phyloP scores from a whole-genome alignment of 352 stramenopile genomes.

The Pythium vanterpoolii region DNA sequence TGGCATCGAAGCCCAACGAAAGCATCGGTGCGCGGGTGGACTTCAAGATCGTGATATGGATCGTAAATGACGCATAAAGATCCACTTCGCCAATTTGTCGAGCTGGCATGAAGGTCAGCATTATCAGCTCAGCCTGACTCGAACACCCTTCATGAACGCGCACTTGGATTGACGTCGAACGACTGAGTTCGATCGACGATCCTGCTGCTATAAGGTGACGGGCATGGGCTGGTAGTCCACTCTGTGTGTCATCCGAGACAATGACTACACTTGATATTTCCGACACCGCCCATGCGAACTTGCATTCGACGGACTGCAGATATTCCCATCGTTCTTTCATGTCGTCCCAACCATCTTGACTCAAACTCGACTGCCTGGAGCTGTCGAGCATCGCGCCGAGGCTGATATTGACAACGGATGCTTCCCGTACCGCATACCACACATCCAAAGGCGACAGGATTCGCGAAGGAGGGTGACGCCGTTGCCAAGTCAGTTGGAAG shows the following conservation, averaged over 20 bases:
- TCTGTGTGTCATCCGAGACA: neutral
- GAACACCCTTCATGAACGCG: neutral
- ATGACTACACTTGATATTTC: neutral
- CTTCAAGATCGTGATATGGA: conserved; percentile 8
- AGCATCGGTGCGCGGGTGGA: neutral
- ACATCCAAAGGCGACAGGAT: conserved; percentile 2
- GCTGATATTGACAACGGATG: neutral
- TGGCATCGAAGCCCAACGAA: neutral
- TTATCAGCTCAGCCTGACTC: neutral
- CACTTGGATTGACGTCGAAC: neutral
- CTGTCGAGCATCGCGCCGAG: neutral
- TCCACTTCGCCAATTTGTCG: neutral
- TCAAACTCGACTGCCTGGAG: neutral
- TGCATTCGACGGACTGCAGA: neutral
- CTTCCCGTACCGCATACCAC: conserved; percentile 5
- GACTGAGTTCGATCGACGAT: neutral
- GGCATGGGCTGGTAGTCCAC: neutral
- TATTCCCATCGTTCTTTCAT: neutral
- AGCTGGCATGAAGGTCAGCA: neutral
- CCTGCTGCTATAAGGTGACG: neutral
- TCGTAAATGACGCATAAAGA: neutral
- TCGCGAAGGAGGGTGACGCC: neutral
- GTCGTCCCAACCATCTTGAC: neutral
- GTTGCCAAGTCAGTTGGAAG: conserved; percentile 4
- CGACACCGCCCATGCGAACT: conserved; percentile 1